Conservation (phyloP, 2,329 filamentous ascomycete genomes). For the Phyllosticta citribraziliensis region DNA sequence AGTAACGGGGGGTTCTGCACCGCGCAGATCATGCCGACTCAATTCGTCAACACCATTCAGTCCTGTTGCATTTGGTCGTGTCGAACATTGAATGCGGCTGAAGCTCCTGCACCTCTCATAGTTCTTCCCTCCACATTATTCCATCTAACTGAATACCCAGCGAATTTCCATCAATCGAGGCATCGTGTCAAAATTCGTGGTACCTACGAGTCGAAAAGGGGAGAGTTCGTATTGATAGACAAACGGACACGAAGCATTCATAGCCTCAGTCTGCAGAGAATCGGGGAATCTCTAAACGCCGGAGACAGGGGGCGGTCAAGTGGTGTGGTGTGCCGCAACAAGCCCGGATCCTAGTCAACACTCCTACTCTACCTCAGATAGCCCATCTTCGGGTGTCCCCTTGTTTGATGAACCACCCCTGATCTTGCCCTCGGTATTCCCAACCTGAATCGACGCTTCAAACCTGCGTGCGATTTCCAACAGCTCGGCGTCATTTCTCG, state of each 20-base stretch:
- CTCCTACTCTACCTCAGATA: neutral
- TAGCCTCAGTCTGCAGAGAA: no score
- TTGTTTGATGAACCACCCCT: neutral
- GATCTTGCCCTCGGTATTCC: neutral
- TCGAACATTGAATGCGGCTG: neutral
- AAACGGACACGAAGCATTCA: no score
- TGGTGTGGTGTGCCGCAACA: no score
- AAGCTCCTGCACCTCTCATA: neutral
- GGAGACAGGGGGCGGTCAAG: no score
- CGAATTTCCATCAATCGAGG: no score
- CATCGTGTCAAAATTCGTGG: no score
- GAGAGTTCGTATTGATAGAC: no score
- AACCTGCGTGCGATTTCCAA: constrained; percentile 30
- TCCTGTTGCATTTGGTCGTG: neutral
- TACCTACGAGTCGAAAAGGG: no score
- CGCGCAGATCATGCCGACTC: neutral
- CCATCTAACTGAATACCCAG: neutral
- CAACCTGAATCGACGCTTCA: constrained; percentile 12
- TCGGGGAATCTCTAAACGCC: no score
- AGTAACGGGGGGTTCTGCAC: neutral
- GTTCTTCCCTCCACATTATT: neutral
- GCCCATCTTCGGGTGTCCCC: neutral
- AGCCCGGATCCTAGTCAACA: neutral
- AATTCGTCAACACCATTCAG: neutral
- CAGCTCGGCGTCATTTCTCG: constrained; percentile 29